phyloP scores from a whole-genome alignment of 75 land plant species.

The Picea glauca region DNA sequence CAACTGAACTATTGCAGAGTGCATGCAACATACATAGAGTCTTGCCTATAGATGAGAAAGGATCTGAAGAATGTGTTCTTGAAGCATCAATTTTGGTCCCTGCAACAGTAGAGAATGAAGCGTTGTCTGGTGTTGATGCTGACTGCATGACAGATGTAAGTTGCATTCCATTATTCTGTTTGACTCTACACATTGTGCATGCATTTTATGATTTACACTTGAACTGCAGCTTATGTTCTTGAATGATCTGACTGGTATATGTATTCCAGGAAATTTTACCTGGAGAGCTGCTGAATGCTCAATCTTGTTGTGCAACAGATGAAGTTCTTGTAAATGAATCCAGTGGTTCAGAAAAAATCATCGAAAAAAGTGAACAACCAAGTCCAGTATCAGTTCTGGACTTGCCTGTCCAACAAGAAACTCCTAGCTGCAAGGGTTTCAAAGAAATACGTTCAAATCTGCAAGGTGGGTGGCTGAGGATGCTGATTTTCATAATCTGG shows the following conservation, averaged over 20 bases:
- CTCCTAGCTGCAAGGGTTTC: slow-evolving; percentile 32
- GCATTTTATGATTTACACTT: background rate
- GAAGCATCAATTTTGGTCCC: slow-evolving; percentile 2
- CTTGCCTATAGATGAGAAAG: background rate
- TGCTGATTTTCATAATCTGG: background rate
- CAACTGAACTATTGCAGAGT: background rate
- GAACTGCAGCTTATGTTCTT: background rate
- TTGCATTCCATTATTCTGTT: background rate
- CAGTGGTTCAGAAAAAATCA: slow-evolving; percentile 1
- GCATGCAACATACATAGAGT: slow-evolving; percentile 2
- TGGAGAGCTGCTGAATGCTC: background rate
- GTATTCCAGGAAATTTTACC: background rate
- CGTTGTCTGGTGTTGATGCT: background rate
- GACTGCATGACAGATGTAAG: background rate
- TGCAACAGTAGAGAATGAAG: background rate
- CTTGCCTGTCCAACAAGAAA: slow-evolving; percentile 41
- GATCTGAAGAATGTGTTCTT: slow-evolving; percentile 2
- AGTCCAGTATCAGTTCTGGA: slow-evolving; percentile 85
- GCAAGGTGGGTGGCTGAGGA: slow-evolving; percentile 34
- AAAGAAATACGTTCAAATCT: slow-evolving; percentile 59
- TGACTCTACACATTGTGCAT: background rate
- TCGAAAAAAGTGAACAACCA: slow-evolving; percentile 39
- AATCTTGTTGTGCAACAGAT: background rate
- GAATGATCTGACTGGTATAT: background rate
- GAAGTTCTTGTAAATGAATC: background rate